Evolutionary conservation across 805 yeast genomes (phyloP).

Genomic region (Ogataea henricii): DNA sequence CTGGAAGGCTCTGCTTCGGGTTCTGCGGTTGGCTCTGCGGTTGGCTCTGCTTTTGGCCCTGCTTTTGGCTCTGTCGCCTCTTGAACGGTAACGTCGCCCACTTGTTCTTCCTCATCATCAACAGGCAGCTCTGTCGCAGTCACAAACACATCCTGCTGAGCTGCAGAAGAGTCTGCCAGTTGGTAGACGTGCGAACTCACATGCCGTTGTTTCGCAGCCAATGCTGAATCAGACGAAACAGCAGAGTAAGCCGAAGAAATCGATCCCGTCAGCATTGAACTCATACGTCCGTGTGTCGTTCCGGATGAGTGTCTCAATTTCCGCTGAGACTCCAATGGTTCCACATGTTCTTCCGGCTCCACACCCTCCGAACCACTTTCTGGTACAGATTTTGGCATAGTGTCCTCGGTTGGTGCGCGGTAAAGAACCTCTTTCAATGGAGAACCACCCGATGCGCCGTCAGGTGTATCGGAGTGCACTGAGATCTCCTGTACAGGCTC

Average conservation of each 20-base stretch:
- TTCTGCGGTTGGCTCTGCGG: background rate
- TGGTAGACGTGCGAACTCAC: slow-evolving; percentile 23
- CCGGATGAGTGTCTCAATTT: slow-evolving; percentile 9
- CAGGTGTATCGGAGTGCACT: background rate
- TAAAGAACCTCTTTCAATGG: slow-evolving; percentile 6
- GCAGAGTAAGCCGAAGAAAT: slow-evolving; percentile 20
- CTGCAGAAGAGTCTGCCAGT: slow-evolving; percentile 29
- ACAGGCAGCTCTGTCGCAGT: slow-evolving; percentile 41
- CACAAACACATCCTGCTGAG: slow-evolving; percentile 37
- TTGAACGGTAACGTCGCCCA: background rate
- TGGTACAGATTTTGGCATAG: background rate
- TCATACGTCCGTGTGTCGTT: slow-evolving; percentile 9
- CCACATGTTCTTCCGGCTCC: background rate
- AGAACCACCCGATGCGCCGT: background rate
- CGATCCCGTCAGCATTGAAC: slow-evolving; percentile 14
- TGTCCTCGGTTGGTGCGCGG: slow-evolving; percentile 4
- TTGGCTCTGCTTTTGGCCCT: too few species aligned
- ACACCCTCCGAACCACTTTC: too few species aligned
- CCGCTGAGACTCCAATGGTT: background rate
- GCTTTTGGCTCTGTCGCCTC: background rate
- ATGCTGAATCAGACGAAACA: slow-evolving; percentile 17
- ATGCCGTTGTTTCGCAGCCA: slow-evolving; percentile 4
- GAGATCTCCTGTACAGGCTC: too few species aligned
- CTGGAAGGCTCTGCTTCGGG: too few species aligned
- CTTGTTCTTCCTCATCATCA: background rate